Evolutionary conservation across 306 rosid genomes (phyloP).

Genomic region (Malus sieversii): DNA sequence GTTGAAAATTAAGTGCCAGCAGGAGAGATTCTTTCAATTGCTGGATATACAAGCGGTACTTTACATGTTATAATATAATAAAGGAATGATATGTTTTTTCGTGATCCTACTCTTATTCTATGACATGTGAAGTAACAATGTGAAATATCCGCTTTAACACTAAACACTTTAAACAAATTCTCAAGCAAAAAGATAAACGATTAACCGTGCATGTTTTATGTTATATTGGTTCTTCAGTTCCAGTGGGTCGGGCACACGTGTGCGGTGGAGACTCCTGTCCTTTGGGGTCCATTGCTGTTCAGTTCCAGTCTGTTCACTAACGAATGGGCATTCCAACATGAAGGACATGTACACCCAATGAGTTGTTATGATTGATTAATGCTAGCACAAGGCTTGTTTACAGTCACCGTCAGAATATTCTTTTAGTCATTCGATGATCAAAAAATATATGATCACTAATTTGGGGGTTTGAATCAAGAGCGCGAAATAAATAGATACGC

Average conservation of each 20-base stretch:
- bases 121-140: too few species aligned
- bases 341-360: conserved; percentile 22
- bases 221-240: too few species aligned
- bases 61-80: too few species aligned
- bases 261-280: conserved; percentile 7
- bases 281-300: conserved; percentile 11
- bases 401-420: neutral
- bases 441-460: too few species aligned
- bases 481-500: too few species aligned
- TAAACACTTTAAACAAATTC: too few species aligned
- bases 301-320: conserved; percentile 31
- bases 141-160: too few species aligned
- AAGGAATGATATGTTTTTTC: too few species aligned
- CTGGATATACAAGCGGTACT: too few species aligned
- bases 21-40: neutral
- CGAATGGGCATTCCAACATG: conserved; percentile 3
- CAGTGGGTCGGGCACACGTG: neutral
- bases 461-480: too few species aligned
- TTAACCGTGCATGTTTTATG: neutral
- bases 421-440: too few species aligned
- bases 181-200: neutral
- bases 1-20: neutral
- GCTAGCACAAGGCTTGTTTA: conserved; percentile 29
- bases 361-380: conserved; percentile 6
- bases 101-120: too few species aligned